Evolutionary conservation across 2,329 filamentous ascomycete genomes (phyloP).

Genomic region (Neonectria sp.): DNA sequence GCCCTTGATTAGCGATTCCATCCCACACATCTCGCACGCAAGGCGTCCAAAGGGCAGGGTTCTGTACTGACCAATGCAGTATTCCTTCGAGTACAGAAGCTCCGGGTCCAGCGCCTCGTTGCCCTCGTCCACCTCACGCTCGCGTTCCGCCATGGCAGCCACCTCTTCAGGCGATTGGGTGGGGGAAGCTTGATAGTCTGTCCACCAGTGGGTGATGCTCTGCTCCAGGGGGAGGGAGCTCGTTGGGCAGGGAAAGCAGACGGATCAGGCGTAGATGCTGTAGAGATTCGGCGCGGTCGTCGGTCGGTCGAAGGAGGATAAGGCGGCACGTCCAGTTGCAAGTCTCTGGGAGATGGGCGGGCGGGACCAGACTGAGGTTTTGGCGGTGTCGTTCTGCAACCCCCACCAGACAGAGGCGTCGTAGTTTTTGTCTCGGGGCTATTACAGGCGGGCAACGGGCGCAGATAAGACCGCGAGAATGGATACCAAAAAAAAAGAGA

Average conservation of each 20-base stretch:
- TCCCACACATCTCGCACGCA: not conserved
- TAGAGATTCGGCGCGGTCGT: not conserved
- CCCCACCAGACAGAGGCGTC: slow-evolving; percentile 7
- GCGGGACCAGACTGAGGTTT: slow-evolving; percentile 1
- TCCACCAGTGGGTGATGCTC: not conserved
- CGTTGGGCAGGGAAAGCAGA: not conserved
- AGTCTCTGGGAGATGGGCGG: slow-evolving; percentile 4
- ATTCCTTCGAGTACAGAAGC: slow-evolving; percentile 93
- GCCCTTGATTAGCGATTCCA: slow-evolving; percentile 35
- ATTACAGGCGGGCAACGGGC: not conserved
- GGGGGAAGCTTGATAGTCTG: slow-evolving; percentile 2
- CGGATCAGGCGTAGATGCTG: not conserved
- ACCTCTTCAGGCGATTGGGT: slow-evolving; percentile 3
- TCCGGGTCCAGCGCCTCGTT: slow-evolving; percentile 82
- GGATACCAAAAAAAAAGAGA: slow-evolving; percentile 2
- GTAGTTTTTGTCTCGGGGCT: not conserved
- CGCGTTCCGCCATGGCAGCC: slow-evolving; percentile 63
- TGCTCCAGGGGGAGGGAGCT: not conserved
- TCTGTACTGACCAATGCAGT: slow-evolving; percentile 79
- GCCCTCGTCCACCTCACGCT: slow-evolving; percentile 61
- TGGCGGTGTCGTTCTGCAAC: slow-evolving; percentile 6
- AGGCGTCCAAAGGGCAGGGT: slow-evolving; percentile 17
- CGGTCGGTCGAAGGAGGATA: not conserved
- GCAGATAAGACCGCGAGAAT: not conserved
- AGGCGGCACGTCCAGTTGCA: not conserved